Base-by-base conservation (phyloP, 2,329 filamentous ascomycete species). In the Pseudopithomyces maydicus region DNA sequence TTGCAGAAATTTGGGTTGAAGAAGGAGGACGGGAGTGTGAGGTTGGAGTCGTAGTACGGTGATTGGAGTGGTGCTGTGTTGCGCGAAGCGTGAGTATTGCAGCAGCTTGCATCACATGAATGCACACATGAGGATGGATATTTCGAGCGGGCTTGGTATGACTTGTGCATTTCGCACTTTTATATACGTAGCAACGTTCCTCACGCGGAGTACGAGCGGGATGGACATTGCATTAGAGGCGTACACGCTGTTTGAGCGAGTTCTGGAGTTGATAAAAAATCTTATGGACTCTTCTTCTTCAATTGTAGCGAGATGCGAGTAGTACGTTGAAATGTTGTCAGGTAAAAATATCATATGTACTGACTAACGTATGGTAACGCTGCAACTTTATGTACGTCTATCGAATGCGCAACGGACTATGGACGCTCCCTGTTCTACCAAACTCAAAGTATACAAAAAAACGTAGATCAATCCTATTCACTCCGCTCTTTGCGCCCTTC, bases 1-100 rank as follows among this genome's bases (percentile, higher is more conserved):
- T 86, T 89, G 79, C 84, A 86, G 60, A 98, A 98, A 81, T 80
- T 97, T 56, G 91, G 91, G 0, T 73, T 86, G 50, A 69, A 61
- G 64, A 70, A 53, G 53, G 62, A 50, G 35, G 57, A 56, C 43
- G 59, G 61, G 6, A 43, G 45, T 51, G 55, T 61, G 35, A 60
- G 58, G 53, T 38, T 65, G 47, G 44, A 55, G 49, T 39, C 52
- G 33, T 49, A 22, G 10, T 29, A 8, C 26, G 29, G 14, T 17
- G 22, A 10, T 15, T 38, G 35, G 32, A 5, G 26, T 8, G 5
- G 26, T 29, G 26, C 26, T 5, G 8, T 29, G 26, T 29, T 35
- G 32, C 12, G 14, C 35, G 35, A 14, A 38, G 8, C 4, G 26
- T 38, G 35, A 5, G 35, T 14, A 38, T 38, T n/a, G n/a, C n/a